Evolutionary conservation across 495 filamentous ascomycete species (phyloP), one percentile per base, ranked within the genome.

Genomic region (Aspergillus incahuasiensis): DNA sequence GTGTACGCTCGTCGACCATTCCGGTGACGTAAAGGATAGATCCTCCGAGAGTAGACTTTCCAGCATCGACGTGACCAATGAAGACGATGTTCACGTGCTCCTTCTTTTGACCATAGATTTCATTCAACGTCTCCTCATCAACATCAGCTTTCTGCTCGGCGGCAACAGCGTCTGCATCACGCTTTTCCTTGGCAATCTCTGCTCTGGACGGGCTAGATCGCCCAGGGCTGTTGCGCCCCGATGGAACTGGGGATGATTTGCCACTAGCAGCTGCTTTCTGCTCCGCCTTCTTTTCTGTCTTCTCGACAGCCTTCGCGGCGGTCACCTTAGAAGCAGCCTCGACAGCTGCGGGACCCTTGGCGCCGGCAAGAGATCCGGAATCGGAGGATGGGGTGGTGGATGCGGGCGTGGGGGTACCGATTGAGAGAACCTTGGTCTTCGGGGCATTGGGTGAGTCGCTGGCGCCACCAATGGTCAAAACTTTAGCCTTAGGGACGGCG

Each of bases 41-140:
- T 43, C 94, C 94, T 64, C 95, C 94, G 7, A 99, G 81, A 2
- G 94, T 97, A 16, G 89, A 94, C 76, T 97, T 99, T 63, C 94
- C 94, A 55, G 92, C 92, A 72, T 98, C 94, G 56, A 97, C 94
- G 77, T 97, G 94, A 48, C 94, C 94, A 63, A 98, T 89, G 79
- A 98, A 98, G 54, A 98, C 95, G 47, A 97, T 83, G 68, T 98
- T 98, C 58, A 99, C 86, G 66, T 99, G 94, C 71, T 99, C 94
- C 72, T 74, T 72, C 58, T 66, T 68, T 56, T 97, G 96, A 62
- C 94, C 94, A 70, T 97, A 97, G 40, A 99, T 90, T 72, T 97
- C 94, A 67, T 90, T 89, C 55, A 99, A 74, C 0, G 89, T 89
- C 41, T 88, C 87, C 21, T 96, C 90, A 59, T 97, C 94, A 3